Conservation (phyloP, 768 basidiomycete genomes). For the Rhodosporidiobolus sp. region DNA sequence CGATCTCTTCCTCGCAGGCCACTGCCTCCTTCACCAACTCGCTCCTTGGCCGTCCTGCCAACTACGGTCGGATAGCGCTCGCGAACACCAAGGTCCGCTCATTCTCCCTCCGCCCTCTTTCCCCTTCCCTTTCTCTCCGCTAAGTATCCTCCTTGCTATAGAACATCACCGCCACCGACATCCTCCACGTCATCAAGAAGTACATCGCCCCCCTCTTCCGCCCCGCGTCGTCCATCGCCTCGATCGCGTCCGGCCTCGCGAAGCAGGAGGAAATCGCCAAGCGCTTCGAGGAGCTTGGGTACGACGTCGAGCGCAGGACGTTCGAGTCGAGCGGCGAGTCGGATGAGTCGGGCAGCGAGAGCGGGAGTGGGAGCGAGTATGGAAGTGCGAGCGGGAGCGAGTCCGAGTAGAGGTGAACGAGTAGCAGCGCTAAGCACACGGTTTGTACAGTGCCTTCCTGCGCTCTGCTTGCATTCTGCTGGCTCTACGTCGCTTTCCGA, state of each 20-base stretch:
- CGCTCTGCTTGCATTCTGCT: no score
- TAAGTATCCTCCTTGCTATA: slow-evolving; percentile 43
- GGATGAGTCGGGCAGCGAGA: slow-evolving; percentile 31
- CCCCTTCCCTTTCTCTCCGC: not conserved
- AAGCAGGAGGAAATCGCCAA: slow-evolving; percentile 70
- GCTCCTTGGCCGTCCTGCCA: slow-evolving; percentile 74
- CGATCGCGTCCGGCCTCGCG: slow-evolving; percentile 76
- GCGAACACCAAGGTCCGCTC: slow-evolving; percentile 60
- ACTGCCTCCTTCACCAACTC: slow-evolving; percentile 79
- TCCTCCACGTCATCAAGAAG: slow-evolving; percentile 63
- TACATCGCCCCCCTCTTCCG: slow-evolving; percentile 84
- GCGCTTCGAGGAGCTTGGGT: slow-evolving; percentile 66
- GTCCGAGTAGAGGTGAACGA: not conserved
- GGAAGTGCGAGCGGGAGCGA: not conserved
- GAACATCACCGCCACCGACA: slow-evolving; percentile 72
- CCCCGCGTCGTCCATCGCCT: slow-evolving; percentile 68
- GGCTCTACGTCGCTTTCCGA: no score
- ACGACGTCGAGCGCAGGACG: slow-evolving; percentile 68
- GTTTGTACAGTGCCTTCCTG: no score
- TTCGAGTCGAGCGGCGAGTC: slow-evolving; percentile 51
- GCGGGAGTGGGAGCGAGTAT: slow-evolving; percentile 23
- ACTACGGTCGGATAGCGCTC: slow-evolving; percentile 71
- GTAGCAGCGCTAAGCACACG: no score
- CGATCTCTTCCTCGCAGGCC: slow-evolving; percentile 56
- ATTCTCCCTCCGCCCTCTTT: not conserved